Percentiles rank a stretch among this genome's conserved stretches.
Conservation (phyloP, 345 rosid species). For the Populus euphratica region DNA sequence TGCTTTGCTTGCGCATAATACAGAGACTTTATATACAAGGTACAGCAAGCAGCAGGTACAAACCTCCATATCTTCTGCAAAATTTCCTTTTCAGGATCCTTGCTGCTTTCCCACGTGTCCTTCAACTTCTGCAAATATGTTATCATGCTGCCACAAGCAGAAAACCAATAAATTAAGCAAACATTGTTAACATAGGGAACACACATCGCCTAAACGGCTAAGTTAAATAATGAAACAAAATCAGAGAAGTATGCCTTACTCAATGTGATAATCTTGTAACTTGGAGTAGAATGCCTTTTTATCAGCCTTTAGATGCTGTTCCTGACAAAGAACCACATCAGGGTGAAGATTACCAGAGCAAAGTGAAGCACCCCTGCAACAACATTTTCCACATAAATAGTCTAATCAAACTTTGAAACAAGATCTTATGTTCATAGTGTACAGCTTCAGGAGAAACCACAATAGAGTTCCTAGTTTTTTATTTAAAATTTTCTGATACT, state of each 20-base stretch:
- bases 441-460: background rate
- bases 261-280: constrained; percentile 68
- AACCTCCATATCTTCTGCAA: constrained; percentile 60
- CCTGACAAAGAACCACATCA: constrained; percentile 58
- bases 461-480: background rate
- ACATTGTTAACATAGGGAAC: constrained; percentile 12
- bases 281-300: constrained; percentile 55
- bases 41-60: constrained; percentile 20
- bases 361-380: constrained; percentile 75
- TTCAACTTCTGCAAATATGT: constrained; percentile 67
- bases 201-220: constrained; percentile 3
- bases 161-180: constrained; percentile 19
- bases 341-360: constrained; percentile 80
- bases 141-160: constrained; percentile 61
- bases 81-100: constrained; percentile 63
- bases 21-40: background rate
- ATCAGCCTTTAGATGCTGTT: constrained; percentile 44
- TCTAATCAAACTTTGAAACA: constrained; percentile 14
- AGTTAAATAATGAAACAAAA: background rate
- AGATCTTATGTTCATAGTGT: constrained; percentile 7
- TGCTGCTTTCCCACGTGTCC: constrained; percentile 68
- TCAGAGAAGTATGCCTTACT: constrained; percentile 44
- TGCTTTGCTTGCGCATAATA: background rate
- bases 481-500: background rate
- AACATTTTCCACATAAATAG: constrained; percentile 34